These are phyloP conservation scores for Annulohypoxylon bovei DNA, from an alignment of 495 filamentous ascomycete species.

Conservation along the genomic window DNA sequence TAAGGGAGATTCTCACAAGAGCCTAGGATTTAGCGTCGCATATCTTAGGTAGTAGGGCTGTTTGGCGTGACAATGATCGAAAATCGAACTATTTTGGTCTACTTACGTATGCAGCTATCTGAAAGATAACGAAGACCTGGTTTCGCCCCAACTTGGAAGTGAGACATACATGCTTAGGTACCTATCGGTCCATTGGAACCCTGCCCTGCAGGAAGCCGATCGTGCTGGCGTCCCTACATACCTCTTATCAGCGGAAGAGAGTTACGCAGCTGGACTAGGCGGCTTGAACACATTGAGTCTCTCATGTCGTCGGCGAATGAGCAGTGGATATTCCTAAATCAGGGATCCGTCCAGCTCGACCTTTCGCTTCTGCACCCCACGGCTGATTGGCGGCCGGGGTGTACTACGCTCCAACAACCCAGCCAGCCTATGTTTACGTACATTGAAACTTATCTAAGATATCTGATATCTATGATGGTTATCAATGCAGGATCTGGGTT, in stretches of 20 bases:
- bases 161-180: constrained; percentile 2
- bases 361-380: constrained; percentile 28
- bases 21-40: background rate
- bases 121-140: background rate
- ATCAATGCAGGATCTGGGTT: constrained; percentile 2
- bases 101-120: constrained; percentile 1
- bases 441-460: constrained; percentile 28
- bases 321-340: constrained; percentile 2
- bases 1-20: background rate
- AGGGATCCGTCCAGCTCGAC: constrained; percentile 4
- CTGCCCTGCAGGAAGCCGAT: constrained; percentile 1
- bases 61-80: background rate
- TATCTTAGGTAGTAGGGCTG: background rate
- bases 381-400: constrained; percentile 9
- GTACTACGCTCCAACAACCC: background rate
- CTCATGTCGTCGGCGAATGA: constrained; percentile 13
- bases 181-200: constrained; percentile 3
- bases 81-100: constrained; percentile 1
- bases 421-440: background rate
- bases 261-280: background rate
- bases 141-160: constrained; percentile 2
- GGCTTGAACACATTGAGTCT: background rate
- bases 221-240: constrained; percentile 4
- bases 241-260: constrained; percentile 25
- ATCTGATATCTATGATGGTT: background rate